Conservation (phyloP, 805 yeast species). For the Priceomyces fermenticarens region DNA sequence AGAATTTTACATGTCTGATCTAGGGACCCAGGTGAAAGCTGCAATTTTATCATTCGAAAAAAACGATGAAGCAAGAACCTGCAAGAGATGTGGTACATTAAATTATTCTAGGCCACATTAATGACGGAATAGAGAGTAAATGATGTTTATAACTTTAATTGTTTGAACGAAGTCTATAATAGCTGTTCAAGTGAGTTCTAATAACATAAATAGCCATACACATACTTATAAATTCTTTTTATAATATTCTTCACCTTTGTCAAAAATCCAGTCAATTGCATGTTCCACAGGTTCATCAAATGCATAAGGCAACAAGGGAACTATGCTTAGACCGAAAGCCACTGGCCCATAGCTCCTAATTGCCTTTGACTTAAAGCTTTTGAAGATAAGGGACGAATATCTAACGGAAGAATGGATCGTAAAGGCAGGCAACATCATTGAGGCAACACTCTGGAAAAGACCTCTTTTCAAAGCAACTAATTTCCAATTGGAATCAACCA, state of each 20-base stretch:
- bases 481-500: slow-evolving; percentile 62
- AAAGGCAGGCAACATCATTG: slow-evolving; percentile 85
- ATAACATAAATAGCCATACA: too few species aligned
- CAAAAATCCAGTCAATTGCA: slow-evolving; percentile 61
- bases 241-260: slow-evolving; percentile 40
- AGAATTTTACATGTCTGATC: slow-evolving; percentile 71
- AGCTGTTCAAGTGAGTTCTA: too few species aligned
- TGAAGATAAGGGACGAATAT: slow-evolving; percentile 62
- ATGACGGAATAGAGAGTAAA: not conserved
- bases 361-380: slow-evolving; percentile 46
- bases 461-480: slow-evolving; percentile 65
- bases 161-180: too few species aligned
- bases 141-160: not conserved
- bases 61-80: slow-evolving; percentile 63
- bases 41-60: slow-evolving; percentile 72
- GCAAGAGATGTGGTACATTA: slow-evolving; percentile 69
- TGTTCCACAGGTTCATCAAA: slow-evolving; percentile 83
- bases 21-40: slow-evolving; percentile 86
- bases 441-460: slow-evolving; percentile 76
- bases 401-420: slow-evolving; percentile 77
- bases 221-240: slow-evolving; percentile 4
- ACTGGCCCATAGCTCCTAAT: slow-evolving; percentile 73
- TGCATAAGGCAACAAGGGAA: slow-evolving; percentile 72
- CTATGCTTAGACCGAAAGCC: slow-evolving; percentile 70
- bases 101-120: slow-evolving; percentile 60